Percentiles rank a stretch among this genome's conserved stretches.
Evolutionary conservation across 2,329 filamentous ascomycete species (phyloP).

Genomic region (Aspergillus uvarum): DNA sequence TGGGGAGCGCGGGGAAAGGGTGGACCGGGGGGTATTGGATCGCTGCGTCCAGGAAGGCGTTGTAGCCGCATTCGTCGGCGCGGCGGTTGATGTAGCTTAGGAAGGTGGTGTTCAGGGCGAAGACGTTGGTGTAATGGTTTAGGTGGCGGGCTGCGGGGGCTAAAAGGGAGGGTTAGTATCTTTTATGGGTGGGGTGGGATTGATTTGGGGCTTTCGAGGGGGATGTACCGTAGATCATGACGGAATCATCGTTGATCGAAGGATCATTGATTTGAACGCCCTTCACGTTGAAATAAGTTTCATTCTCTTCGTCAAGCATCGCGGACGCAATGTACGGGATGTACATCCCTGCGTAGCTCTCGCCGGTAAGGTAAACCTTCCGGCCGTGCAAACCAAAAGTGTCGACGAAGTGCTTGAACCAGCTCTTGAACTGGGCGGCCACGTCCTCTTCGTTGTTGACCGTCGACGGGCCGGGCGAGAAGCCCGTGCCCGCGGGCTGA

Average conservation of each 20-base stretch:
- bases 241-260: constrained; percentile 54
- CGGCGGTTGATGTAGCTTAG: constrained; percentile 38
- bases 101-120: constrained; percentile 45
- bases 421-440: constrained; percentile 70
- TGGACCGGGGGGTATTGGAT: constrained; percentile 67
- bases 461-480: constrained; percentile 63
- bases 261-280: constrained; percentile 74
- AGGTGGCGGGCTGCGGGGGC: constrained; percentile 44
- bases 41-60: constrained; percentile 43
- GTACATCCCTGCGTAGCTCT: constrained; percentile 68
- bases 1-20: constrained; percentile 55
- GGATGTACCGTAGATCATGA: constrained; percentile 49
- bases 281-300: constrained; percentile 64
- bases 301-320: constrained; percentile 69
- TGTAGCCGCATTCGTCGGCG: constrained; percentile 47
- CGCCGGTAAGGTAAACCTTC: constrained; percentile 72
- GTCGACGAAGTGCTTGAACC: constrained; percentile 73
- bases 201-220: not conserved
- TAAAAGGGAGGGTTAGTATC: constrained; percentile 2
- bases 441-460: constrained; percentile 67
- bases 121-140: constrained; percentile 41
- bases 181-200: not conserved
- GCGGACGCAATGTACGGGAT: constrained; percentile 71
- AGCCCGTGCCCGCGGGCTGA: constrained; percentile 61
- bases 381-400: constrained; percentile 66